Evolutionary conservation across 2,329 filamentous ascomycete species (phyloP).

Genomic region (Coniosporium uncinatum): DNA sequence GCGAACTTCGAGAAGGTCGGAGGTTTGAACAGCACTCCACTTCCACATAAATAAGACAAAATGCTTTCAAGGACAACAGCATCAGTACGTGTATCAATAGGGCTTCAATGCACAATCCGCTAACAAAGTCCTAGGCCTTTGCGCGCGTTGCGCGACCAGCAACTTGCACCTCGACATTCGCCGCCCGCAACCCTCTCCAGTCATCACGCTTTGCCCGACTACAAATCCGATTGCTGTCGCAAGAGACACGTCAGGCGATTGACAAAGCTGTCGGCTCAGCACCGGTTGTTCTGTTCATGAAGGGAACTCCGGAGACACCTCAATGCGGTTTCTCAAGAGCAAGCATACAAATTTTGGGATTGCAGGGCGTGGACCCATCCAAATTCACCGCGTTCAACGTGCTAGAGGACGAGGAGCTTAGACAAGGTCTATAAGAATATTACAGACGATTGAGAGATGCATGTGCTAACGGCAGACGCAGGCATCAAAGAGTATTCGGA

Average conservation of each 20-base stretch:
- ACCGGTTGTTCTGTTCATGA: slow-evolving; percentile 98
- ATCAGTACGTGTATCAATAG: not conserved
- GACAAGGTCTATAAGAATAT: slow-evolving; percentile 65
- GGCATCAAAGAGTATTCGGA: slow-evolving; percentile 99
- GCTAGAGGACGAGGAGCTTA: slow-evolving; percentile 82
- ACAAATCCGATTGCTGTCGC: not conserved
- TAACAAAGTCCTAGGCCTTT: not conserved
- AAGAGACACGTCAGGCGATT: slow-evolving; percentile 44
- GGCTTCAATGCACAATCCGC: too few species aligned
- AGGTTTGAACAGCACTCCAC: not conserved
- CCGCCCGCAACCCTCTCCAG: not conserved
- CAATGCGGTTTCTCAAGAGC: slow-evolving; percentile 97
- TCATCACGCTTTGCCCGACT: not conserved
- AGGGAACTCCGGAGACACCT: slow-evolving; percentile 92
- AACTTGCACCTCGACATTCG: too few species aligned
- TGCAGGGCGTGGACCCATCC: slow-evolving; percentile 90
- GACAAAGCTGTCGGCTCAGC: slow-evolving; percentile 84
- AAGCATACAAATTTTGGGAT: slow-evolving; percentile 87
- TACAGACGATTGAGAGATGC: not conserved
- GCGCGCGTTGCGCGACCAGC: not conserved
- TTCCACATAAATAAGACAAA: not conserved
- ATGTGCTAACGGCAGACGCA: slow-evolving; percentile 22
- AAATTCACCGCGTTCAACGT: slow-evolving; percentile 99
- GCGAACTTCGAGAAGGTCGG: slow-evolving; percentile 14
- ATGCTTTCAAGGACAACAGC: not conserved